Conservation (phyloP, 257 asterid species). For the Penstemon eatonii region DNA sequence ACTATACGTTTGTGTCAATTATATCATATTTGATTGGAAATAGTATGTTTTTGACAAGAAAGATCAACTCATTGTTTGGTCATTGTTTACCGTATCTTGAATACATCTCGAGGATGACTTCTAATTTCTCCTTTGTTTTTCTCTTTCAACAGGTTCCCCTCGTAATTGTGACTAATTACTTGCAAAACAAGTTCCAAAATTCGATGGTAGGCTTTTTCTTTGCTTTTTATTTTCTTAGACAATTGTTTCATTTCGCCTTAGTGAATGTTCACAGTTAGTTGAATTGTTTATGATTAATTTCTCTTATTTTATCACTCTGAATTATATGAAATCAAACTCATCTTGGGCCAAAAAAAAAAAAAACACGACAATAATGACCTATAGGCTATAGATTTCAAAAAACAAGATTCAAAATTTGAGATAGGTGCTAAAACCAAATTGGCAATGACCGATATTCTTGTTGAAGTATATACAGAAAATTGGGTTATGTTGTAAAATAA, state of each 20-base stretch:
- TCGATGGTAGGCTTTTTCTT: slow-evolving; percentile 69
- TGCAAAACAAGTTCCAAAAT: slow-evolving; percentile 82
- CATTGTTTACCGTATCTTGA: background rate
- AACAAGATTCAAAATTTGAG: no score
- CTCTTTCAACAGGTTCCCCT: slow-evolving; percentile 73
- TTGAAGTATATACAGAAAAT: no score
- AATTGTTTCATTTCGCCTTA: slow-evolving; percentile 4
- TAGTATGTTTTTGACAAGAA: no score
- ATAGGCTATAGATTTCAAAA: no score
- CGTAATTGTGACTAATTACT: slow-evolving; percentile 75
- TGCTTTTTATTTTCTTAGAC: slow-evolving; percentile 6
- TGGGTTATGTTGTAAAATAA: no score
- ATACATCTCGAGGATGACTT: slow-evolving; percentile 5
- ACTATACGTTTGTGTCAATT: no score
- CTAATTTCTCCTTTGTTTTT: slow-evolving; percentile 21
- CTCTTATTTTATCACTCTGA: background rate
- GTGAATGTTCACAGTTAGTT: background rate
- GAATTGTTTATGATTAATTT: background rate
- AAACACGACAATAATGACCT: background rate
- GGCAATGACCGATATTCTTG: no score
- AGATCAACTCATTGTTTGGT: background rate
- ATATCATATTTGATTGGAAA: no score
- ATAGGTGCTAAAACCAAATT: no score
- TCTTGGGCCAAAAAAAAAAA: background rate
- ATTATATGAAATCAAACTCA: background rate